Percentiles rank a stretch among this genome's conserved stretches.
phyloP scores from a whole-genome alignment of 257 asterid genomes.

The Agastache rugosa region DNA sequence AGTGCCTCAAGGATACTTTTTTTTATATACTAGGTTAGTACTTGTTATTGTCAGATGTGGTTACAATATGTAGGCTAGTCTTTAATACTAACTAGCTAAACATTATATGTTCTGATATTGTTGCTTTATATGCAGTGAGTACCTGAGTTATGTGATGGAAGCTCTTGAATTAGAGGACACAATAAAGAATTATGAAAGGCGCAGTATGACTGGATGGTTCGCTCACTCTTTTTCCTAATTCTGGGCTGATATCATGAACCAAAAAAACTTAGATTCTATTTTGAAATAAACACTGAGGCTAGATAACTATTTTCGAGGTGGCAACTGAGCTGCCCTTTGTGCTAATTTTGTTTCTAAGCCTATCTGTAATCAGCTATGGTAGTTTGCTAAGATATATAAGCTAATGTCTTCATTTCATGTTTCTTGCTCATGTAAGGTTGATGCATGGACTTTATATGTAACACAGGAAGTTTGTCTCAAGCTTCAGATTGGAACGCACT shows the following conservation, averaged over 20 bases:
- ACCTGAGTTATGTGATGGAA: slow-evolving; percentile 87
- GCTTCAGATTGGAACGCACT: slow-evolving; percentile 79
- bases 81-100: slow-evolving; percentile 22
- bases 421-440: slow-evolving; percentile 25
- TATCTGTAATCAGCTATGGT: slow-evolving; percentile 12
- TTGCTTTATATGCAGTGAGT: slow-evolving; percentile 74
- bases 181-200: slow-evolving; percentile 86
- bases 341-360: slow-evolving; percentile 16
- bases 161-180: slow-evolving; percentile 98
- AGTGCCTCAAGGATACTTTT: slow-evolving; percentile 16
- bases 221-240: slow-evolving; percentile 45
- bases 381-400: neutral
- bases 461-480: slow-evolving; percentile 90
- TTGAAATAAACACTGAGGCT: slow-evolving; percentile 24
- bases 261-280: neutral
- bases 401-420: slow-evolving; percentile 16
- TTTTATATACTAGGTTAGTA: neutral
- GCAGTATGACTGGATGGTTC: slow-evolving; percentile 88
- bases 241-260: slow-evolving; percentile 14
- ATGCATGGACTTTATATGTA: slow-evolving; percentile 33
- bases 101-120: slow-evolving; percentile 21
- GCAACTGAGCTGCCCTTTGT: slow-evolving; percentile 21
- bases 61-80: neutral
- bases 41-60: slow-evolving; percentile 32
- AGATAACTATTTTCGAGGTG: slow-evolving; percentile 20